These are phyloP conservation scores for Zymoseptoria brevis DNA, from an alignment of 2,329 filamentous ascomycete genomes.

Conservation along the genomic window DNA sequence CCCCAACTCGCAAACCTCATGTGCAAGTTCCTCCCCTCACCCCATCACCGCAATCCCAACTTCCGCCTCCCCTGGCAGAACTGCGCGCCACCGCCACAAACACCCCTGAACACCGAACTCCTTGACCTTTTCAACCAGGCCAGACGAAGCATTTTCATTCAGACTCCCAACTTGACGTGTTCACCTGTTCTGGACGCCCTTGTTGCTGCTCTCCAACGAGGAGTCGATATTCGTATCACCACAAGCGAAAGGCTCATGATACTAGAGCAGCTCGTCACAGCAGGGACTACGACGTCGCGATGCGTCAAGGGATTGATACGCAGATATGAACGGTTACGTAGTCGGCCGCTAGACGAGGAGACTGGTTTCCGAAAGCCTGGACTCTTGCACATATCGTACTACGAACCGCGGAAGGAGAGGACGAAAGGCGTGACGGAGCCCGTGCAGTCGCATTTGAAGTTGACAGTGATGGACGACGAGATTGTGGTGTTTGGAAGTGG, in stretches of 20 bases:
- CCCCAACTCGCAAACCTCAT: constrained; percentile 28
- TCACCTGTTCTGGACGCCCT: constrained; percentile 56
- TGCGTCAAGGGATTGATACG: constrained; percentile 55
- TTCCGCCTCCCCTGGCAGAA: constrained; percentile 51
- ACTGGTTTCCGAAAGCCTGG: constrained; percentile 40
- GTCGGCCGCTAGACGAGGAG: constrained; percentile 34
- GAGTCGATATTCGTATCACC: constrained; percentile 52
- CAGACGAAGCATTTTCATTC: constrained; percentile 53
- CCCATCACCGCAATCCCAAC: constrained; percentile 61
- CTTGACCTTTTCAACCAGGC: constrained; percentile 55
- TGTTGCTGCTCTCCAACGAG: constrained; percentile 52
- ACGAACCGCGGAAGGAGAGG: constrained; percentile 37
- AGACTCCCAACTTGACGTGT: constrained; percentile 72
- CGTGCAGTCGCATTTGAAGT: constrained; percentile 68
- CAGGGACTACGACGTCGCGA: constrained; percentile 62
- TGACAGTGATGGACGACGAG: constrained; percentile 62
- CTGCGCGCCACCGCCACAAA: constrained; percentile 47
- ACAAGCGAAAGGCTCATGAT: constrained; percentile 36
- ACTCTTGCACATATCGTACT: constrained; percentile 52
- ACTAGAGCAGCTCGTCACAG: constrained; percentile 71
- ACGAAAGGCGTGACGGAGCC: constrained; percentile 40
- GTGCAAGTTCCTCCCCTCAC: constrained; percentile 64
- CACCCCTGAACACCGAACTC: constrained; percentile 60
- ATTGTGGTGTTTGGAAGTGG: constrained; percentile 67
- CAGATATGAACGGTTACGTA: constrained; percentile 38